Base-by-base conservation (phyloP, 2,329 filamentous ascomycete species). In the Niveomyces coronatus region DNA sequence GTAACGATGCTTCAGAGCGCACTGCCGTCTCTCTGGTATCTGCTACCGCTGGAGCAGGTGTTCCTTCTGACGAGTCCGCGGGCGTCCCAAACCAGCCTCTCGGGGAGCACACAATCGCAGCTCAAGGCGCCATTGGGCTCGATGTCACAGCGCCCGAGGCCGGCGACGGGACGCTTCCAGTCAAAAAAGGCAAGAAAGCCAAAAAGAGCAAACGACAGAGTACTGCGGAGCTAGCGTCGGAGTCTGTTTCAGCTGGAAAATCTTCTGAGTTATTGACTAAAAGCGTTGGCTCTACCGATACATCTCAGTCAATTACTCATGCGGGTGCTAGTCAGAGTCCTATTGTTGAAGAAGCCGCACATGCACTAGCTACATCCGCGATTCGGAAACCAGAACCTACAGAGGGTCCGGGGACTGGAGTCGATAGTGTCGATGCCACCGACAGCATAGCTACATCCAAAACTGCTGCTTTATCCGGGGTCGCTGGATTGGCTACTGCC, bases 161-260 rank as follows among this genome's bases (percentile, higher is more conserved):
- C 15, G 46, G 47, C 23, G 50, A 52, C 18, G 52, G 48, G 44
- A 55, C 57, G 7, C 45, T 55, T 26, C 55, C 62, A 35, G 50
- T 52, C 40, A 65, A 62, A 44, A 71, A 68, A 45, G 62, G 55
- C 9, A 70, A 69, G 46, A 68, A 70, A 42, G 61, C 26, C 27
- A 43, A 64, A 35, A 48, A 48, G 34, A 43, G 39, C 20, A 60
- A 58, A 23, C 37, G 29, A 24, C 23, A 30, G 14, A 37, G 32
- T 20, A 31, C 29, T 19, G 15, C 31, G 14, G 28, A 34, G 5
- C 14, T 15, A 17, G 26, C 28, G 6, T 16, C 35, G 8, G 32
- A 36, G 17, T 16, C 22, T 9, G 31, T 9, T 26, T 15, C 31
- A 15, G 13, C 13, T 14, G 19, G 36, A 6, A 15, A 35, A 2